These are phyloP conservation scores for Monosporascus cannonballus DNA, from an alignment of 2,329 filamentous ascomycete genomes.

Conservation along the genomic window DNA sequence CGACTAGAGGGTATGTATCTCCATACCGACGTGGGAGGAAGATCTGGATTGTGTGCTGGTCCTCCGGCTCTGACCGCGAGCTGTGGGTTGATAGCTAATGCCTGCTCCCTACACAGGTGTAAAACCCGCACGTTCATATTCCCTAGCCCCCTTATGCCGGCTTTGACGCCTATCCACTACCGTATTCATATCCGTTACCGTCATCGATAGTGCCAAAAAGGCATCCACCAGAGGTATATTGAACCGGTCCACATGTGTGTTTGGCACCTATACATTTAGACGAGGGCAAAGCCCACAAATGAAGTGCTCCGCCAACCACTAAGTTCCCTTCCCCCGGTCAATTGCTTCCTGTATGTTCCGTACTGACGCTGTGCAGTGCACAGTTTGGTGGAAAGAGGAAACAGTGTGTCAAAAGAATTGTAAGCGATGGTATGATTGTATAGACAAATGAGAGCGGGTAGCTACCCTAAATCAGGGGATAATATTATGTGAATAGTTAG, in stretches of 20 bases:
- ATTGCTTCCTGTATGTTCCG: background rate
- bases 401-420: background rate
- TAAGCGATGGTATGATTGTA: background rate
- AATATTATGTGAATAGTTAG: background rate
- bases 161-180: too few relatives aligned
- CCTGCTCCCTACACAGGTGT: too few relatives aligned
- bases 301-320: too few relatives aligned
- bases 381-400: background rate
- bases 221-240: background rate
- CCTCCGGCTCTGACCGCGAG: background rate
- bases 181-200: too few relatives aligned
- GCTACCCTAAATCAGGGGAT: background rate
- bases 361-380: background rate
- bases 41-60: background rate
- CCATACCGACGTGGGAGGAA: background rate
- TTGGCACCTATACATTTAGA: background rate
- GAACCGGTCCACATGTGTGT: background rate
- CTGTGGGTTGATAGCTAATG: too few relatives aligned
- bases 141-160: too few relatives aligned
- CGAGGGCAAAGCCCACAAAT: background rate
- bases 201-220: too few relatives aligned
- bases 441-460: background rate
- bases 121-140: too few relatives aligned
- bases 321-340: background rate
- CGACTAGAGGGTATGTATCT: background rate